Evolutionary conservation across 208 protist genomes (phyloP).

Genomic region (Zelonia costaricensis): DNA sequence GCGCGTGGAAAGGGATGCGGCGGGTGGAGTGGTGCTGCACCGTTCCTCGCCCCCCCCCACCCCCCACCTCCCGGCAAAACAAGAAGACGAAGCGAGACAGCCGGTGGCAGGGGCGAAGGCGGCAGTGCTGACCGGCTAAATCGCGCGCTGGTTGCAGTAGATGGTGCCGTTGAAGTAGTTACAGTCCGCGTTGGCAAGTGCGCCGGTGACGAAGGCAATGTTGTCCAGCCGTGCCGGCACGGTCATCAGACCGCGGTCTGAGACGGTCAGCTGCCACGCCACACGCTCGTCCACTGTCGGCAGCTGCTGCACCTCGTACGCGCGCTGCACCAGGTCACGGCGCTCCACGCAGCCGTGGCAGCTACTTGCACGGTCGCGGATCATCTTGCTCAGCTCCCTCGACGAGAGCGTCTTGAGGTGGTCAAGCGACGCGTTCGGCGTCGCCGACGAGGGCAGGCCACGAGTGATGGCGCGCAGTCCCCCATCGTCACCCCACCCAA

Average conservation of each 20-base stretch:
- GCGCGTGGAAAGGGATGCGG: no score
- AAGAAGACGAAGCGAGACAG: no score
- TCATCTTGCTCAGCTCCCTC: conserved; percentile 33
- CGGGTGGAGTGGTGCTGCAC: no score
- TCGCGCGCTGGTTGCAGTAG: conserved; percentile 16
- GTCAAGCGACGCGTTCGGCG: conserved; percentile 10
- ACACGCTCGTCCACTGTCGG: conserved; percentile 44
- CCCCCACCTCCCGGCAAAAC: no score
- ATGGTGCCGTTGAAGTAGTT: conserved; percentile 17
- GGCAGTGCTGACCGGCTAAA: no score
- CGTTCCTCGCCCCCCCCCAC: no score
- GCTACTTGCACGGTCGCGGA: conserved; percentile 33
- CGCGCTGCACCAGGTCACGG: conserved; percentile 39
- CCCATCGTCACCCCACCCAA: conserved; percentile 12
- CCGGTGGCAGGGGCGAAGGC: no score
- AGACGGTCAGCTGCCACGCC: conserved; percentile 37
- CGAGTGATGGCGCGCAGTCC: conserved; percentile 30
- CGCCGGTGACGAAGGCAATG: conserved; percentile 22
- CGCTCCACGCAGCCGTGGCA: conserved; percentile 55
- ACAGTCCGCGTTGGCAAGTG: conserved; percentile 22
- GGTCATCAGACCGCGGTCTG: conserved; percentile 29
- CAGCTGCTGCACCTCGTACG: conserved; percentile 30
- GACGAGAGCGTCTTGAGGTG: conserved; percentile 20
- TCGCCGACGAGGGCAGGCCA: conserved; percentile 20
- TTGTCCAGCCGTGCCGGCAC: conserved; percentile 6